Evolutionary conservation across 805 yeast species (phyloP), one percentile per base, ranked within the genome.

Genomic region (Candida ipomoeae): DNA sequence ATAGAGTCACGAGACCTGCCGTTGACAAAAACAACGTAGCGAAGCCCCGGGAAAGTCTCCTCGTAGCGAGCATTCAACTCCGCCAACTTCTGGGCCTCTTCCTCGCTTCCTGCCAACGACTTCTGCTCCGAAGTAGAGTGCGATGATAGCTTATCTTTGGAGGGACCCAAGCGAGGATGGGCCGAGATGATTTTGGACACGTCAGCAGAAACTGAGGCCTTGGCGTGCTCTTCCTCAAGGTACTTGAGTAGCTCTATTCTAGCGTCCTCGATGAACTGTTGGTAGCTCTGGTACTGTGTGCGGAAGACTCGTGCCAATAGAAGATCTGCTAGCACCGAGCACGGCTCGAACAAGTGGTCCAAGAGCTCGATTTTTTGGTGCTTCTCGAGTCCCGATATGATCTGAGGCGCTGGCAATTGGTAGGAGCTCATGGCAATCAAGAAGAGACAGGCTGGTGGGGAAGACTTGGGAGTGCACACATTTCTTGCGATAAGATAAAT

Each of bases 1-100:
- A 90, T 82, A 17, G 67, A 82, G 5, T 73, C 72, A 52, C 96
- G 74, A 2, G 83, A 64, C 55, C 96, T 72, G 1, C 96, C 96
- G 67, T 89, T 88, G 14, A 90, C 97, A 66, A 91, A 90, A 6
- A 88, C 89, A 10, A 90, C 96, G 63, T 87, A 90, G 41, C 90
- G 73, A 48, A 91, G 77, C 1, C 96, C 85, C 0, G 84, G 83
- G 50, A 79, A 81, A 1, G 69, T 64, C 23, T 60, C 56, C 63
- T 89, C 96, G 65, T 90, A 90, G 43, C 58, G 57, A 0, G 71
- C 74, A 62, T 89, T 89, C 56, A 85, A 67, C 13, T 71, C 63
- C 2, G 67, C 66, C 48, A 91, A 74, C 57, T 70, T 71, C 29
- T 60, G 62, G 1, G 83, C 76, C 54, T 83, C 83, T 50, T 78